phyloP scores from a whole-genome alignment of 495 filamentous ascomycete genomes.

The Penicillium canescens region DNA sequence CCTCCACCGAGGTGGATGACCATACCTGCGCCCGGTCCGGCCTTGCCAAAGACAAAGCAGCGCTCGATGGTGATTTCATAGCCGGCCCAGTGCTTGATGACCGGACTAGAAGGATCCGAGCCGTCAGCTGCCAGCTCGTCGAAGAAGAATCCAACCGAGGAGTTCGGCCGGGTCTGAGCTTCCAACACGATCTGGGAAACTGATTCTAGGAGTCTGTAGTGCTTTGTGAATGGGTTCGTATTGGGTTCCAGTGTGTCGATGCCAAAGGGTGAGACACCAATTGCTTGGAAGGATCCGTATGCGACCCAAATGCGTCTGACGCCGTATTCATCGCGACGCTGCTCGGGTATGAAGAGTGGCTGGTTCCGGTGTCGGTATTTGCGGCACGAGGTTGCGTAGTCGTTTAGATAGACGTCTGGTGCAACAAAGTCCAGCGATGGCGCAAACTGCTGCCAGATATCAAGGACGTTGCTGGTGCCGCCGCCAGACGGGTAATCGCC shows the following conservation, averaged over 20 bases:
- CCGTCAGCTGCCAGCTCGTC: constrained; percentile 33
- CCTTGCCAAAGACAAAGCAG: constrained; percentile 50
- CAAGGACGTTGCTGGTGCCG: constrained; percentile 37
- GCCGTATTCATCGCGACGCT: constrained; percentile 48
- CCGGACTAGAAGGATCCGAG: constrained; percentile 24
- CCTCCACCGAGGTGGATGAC: constrained; percentile 39
- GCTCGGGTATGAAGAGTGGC: constrained; percentile 53
- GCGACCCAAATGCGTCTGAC: constrained; percentile 46
- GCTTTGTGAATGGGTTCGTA: constrained; percentile 35
- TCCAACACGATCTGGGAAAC: constrained; percentile 40
- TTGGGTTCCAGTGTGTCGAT: constrained; percentile 43
- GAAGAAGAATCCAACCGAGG: constrained; percentile 49
- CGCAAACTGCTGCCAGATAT: constrained; percentile 46
- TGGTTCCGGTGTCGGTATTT: constrained; percentile 47
- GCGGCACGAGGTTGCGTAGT: constrained; percentile 40
- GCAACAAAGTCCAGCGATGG: constrained; percentile 48
- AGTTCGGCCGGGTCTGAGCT: constrained; percentile 34
- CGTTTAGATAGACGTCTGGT: constrained; percentile 49
- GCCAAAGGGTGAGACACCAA: constrained; percentile 47
- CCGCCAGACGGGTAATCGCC: constrained; percentile 51
- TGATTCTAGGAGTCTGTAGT: constrained; percentile 38
- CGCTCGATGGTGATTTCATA: constrained; percentile 42
- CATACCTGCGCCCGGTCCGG: constrained; percentile 43
- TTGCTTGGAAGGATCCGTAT: constrained; percentile 40
- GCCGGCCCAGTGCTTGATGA: constrained; percentile 19